Base-by-base conservation (phyloP, 163 green algal species). In the Coccomyxa subellipsoidea region DNA sequence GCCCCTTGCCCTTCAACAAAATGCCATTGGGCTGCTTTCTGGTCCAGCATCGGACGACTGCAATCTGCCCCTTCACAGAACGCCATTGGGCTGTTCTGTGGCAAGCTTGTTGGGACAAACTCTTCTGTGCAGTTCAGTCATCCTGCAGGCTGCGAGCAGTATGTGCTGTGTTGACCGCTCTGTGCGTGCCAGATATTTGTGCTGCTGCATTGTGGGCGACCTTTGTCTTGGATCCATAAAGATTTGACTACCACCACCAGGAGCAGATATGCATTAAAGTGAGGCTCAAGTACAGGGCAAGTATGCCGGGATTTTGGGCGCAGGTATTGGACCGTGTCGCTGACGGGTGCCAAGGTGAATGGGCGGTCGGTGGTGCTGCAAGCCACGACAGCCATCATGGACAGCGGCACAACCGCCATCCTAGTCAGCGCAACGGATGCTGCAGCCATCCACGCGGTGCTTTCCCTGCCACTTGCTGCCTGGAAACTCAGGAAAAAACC, bases 401-500 rank as follows among this genome's bases (percentile, higher is more conserved):
- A 83, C 80, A 75, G 38, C 23, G 80, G 80, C 2, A 79, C 80
- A n/a, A 83, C 80, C 7, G 80, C 80, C 37, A 83, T 79, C n/a
- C 70, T 83, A 32, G 53, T 83, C 2, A 72, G 69, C 38, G 7
- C 77, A 1, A 69, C 40, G 31, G 80, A 83, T 38, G 80, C 80
- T 7, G n/a, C 29, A 23, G 69, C 80, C 37, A 70, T 83, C 8
- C 69, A 83, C 40, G 32, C 31, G 79, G 69, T 76, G 66, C 78
- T 12, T 27, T 12, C 47, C 18, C 18, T 66, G 47, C 47, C 47
- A n/a, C n/a, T n/a, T n/a, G n/a, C n/a, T n/a, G n/a, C n/a, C n/a
- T n/a, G n/a, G n/a, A n/a, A n/a, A n/a, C n/a, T n/a, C n/a, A n/a
- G n/a, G n/a, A n/a, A n/a, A n/a, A n/a, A n/a, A n/a, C n/a, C n/a